These are phyloP conservation scores for Catunica adiposa DNA, from an alignment of 2,329 filamentous ascomycete species.

Conservation along the genomic window DNA sequence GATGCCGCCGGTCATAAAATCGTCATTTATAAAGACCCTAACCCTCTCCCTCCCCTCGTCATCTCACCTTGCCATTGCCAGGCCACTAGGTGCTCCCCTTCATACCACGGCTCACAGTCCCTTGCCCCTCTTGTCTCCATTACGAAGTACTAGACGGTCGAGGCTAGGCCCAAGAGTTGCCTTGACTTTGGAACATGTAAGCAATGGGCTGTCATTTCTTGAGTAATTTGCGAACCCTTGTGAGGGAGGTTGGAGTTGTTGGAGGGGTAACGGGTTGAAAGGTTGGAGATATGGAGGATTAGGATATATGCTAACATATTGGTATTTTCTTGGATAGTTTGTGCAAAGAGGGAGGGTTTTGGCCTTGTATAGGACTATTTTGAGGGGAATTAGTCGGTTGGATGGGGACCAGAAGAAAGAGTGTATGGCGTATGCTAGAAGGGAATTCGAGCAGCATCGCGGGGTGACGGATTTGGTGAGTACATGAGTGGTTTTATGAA, in stretches of 20 bases:
- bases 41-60: not conserved
- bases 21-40: too few species aligned
- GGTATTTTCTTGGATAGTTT: conserved; percentile 28
- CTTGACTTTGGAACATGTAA: conserved; percentile 5
- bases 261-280: too few species aligned
- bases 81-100: not conserved
- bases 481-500: conserved; percentile 13
- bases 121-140: not conserved
- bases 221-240: too few species aligned
- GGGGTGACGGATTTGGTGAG: conserved; percentile 39
- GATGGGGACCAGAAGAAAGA: conserved; percentile 37
- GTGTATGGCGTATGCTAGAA: conserved; percentile 38
- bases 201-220: too few species aligned
- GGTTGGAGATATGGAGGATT: not conserved
- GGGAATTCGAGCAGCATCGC: conserved; percentile 44
- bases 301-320: not conserved
- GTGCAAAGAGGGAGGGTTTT: conserved; percentile 39
- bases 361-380: conserved; percentile 40
- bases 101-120: not conserved
- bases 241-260: too few species aligned
- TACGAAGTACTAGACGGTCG: not conserved
- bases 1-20: too few species aligned
- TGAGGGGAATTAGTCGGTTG: conserved; percentile 38
- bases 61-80: not conserved
- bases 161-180: not conserved